Percentiles rank a stretch among this genome's conserved stretches.
These are phyloP conservation scores for Diplodia scrobiculata DNA, from an alignment of 2,329 filamentous ascomycete genomes.

Conservation along the genomic window DNA sequence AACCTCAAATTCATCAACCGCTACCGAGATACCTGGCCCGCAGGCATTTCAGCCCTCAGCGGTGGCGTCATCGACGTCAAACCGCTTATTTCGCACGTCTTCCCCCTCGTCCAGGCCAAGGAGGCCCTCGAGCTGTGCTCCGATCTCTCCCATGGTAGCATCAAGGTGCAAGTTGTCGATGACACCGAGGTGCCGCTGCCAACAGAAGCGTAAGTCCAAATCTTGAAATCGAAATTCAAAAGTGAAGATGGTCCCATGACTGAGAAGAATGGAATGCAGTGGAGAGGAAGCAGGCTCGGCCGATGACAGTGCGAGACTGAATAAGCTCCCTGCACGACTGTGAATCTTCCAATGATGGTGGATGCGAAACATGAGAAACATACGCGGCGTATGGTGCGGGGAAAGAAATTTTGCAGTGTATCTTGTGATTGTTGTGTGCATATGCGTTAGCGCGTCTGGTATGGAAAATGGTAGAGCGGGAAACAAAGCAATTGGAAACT, in stretches of 20 bases:
- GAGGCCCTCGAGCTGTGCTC: conserved; percentile 60
- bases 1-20: conserved; percentile 71
- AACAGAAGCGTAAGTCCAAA: background rate
- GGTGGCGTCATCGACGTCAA: conserved; percentile 64
- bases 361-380: background rate
- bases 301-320: background rate
- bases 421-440: background rate
- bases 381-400: background rate
- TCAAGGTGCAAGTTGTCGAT: conserved; percentile 64
- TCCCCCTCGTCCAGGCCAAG: conserved; percentile 62
- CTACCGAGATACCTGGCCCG: conserved; percentile 70
- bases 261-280: background rate
- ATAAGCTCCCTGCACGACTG: background rate
- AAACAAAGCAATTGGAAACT: background rate
- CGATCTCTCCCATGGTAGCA: conserved; percentile 57
- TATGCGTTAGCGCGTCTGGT: background rate
- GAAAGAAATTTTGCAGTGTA: background rate
- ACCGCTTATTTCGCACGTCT: conserved; percentile 64
- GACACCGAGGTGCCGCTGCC: conserved; percentile 34
- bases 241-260: background rate
- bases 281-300: background rate
- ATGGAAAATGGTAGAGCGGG: background rate
- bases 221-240: background rate
- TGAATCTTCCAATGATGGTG: background rate
- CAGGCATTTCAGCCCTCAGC: conserved; percentile 62